phyloP scores from a whole-genome alignment of 1,284 basidiomycete genomes.

The Cerioporus squamosus region DNA sequence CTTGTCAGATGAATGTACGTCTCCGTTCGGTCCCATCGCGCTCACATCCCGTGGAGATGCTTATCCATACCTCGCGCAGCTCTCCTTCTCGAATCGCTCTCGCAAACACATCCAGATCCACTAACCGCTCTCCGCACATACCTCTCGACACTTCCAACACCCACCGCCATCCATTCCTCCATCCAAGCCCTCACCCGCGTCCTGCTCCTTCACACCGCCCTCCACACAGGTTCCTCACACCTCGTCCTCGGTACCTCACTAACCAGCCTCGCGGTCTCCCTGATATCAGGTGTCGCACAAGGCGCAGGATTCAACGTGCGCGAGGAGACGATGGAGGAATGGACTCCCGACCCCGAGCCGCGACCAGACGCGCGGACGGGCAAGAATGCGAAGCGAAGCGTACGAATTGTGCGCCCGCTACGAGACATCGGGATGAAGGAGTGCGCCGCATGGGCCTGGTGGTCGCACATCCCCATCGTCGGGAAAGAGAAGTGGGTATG shows the following conservation, averaged over 20 bases:
- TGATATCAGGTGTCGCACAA: slow-evolving; percentile 78
- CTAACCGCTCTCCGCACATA: slow-evolving; percentile 57
- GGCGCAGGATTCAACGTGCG: slow-evolving; percentile 81
- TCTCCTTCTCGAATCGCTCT: slow-evolving; percentile 27
- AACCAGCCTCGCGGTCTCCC: slow-evolving; percentile 77
- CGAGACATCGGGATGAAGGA: slow-evolving; percentile 84
- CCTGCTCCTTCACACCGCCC: slow-evolving; percentile 72
- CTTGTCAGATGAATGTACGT: slow-evolving; percentile 56
- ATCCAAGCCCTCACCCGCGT: slow-evolving; percentile 69
- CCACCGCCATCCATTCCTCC: slow-evolving; percentile 71
- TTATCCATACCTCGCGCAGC: slow-evolving; percentile 24
- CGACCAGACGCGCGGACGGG: neutral
- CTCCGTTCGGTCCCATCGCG: neutral
- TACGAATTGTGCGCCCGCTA: slow-evolving; percentile 74
- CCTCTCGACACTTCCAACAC: slow-evolving; percentile 74
- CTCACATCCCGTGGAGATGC: slow-evolving; percentile 5
- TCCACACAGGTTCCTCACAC: slow-evolving; percentile 66
- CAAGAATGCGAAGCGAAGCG: slow-evolving; percentile 21
- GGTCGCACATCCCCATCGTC: slow-evolving; percentile 58
- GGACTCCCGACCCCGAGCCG: slow-evolving; percentile 39
- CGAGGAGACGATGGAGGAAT: slow-evolving; percentile 75
- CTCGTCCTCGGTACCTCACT: slow-evolving; percentile 82
- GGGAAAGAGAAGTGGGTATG: slow-evolving; percentile 52
- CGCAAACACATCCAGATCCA: slow-evolving; percentile 39
- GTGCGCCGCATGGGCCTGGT: slow-evolving; percentile 78